phyloP scores from a whole-genome alignment of 2,329 filamentous ascomycete species.

The Blastomyces gilchristii region DNA sequence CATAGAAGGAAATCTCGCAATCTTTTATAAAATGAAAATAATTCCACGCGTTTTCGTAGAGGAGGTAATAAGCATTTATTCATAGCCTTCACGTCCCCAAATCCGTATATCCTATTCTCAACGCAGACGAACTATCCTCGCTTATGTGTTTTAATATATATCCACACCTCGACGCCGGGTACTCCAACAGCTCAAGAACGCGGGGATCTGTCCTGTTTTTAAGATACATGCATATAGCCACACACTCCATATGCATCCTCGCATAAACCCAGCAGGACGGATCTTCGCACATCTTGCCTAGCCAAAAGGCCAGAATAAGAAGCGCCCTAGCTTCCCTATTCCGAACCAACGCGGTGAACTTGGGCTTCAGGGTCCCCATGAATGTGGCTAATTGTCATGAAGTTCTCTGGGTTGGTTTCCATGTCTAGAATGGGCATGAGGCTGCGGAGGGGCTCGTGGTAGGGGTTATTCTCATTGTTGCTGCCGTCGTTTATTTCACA shows the following conservation, averaged over 20 bases:
- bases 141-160: constrained; percentile 22
- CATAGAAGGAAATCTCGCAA: background rate
- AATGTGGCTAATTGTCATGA: constrained; percentile 24
- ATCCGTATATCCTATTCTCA: background rate
- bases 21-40: background rate
- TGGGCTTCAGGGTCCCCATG: constrained; percentile 26
- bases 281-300: constrained; percentile 22
- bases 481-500: constrained; percentile 26
- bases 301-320: constrained; percentile 28
- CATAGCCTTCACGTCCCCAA: background rate
- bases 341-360: constrained; percentile 23
- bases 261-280: constrained; percentile 25
- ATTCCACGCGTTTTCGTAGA: background rate
- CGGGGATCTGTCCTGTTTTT: constrained; percentile 23
- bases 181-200: constrained; percentile 23
- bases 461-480: constrained; percentile 26
- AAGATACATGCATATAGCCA: constrained; percentile 30
- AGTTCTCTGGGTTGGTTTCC: constrained; percentile 19
- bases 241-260: constrained; percentile 26
- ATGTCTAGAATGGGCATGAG: constrained; percentile 25
- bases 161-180: constrained; percentile 26
- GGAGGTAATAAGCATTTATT: background rate
- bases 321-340: constrained; percentile 26
- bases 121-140: constrained; percentile 6
- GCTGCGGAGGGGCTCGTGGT: constrained; percentile 28